Evolutionary conservation across 768 basidiomycete species (phyloP), one percentile per base, ranked within the genome.

Genomic region (Aureoboletus auriporus): DNA sequence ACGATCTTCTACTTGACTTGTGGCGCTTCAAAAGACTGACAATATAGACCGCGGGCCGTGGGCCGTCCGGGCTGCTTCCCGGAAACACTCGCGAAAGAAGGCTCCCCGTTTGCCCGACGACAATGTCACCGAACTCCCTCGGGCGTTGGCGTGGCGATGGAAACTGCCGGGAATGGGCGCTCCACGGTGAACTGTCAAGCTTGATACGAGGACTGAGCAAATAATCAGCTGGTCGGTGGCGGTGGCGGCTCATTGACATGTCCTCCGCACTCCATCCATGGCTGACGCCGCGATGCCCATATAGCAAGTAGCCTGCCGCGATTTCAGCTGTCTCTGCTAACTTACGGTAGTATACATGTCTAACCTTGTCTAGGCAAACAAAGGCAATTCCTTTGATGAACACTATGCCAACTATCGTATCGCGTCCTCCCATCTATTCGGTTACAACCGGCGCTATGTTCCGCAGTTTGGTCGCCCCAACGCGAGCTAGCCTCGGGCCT

Each of bases 361-460:
- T 33, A 14, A 33, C 33, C 33, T 14, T 33, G 33, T 33, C 33
- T 33, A 39, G 42, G 17, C 38, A 39, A 27, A 48, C 43, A 48
- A 45, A 42, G 51, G 41, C 45, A 49, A 33, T 39, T 23, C 39
- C 30, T 30, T 37, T 49, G 29, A 47, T 37, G 16, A 30, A 9
- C 20, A 23, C 31, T 23, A 27, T 13, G 10, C 47, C 16, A 40
- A 44, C 42, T 27, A 23, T 23, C 30, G 16, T 23, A 40, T 52
- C 46, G 33, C 44, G 38, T 33, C 41, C 9, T 33, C 17, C 35
- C 30, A 26, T 29, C 11, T 26, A 26, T 50, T 46, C 46, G 35
- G 48, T 39, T 47, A 42, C 20, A 41, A 26, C 50, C 50, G 38
- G 33, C 38, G 33, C 27, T n/a, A 27, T 47, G 48, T 46, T 20